These are phyloP conservation scores for Cordyceps tenuipes DNA, from an alignment of 2,329 filamentous ascomycete genomes.

Conservation along the genomic window DNA sequence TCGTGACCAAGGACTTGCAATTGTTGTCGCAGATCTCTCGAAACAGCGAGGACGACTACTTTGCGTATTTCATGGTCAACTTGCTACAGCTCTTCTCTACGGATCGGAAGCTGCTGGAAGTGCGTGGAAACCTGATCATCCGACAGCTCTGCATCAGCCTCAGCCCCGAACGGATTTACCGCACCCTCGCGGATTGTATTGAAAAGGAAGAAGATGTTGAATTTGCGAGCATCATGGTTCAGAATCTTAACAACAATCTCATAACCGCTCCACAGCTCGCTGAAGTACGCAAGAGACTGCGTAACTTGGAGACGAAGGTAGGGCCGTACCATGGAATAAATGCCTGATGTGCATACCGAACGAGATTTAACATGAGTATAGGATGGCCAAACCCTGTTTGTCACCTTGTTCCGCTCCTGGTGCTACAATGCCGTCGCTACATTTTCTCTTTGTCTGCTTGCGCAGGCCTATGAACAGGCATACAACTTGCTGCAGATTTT, in stretches of 20 bases:
- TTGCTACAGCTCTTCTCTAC: constrained; percentile 92
- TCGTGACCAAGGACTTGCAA: constrained; percentile 90
- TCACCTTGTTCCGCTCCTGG: constrained; percentile 91
- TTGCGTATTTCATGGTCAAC: constrained; percentile 97
- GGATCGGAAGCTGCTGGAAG: constrained; percentile 83
- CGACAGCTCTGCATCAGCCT: constrained; percentile 87
- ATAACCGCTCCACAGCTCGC: constrained; percentile 93
- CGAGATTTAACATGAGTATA: constrained; percentile 23
- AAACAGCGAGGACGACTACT: constrained; percentile 96
- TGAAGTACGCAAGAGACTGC: constrained; percentile 79
- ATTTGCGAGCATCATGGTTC: constrained; percentile 98
- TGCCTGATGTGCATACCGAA: background rate
- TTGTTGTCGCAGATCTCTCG: constrained; percentile 91
- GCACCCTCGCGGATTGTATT: constrained; percentile 89
- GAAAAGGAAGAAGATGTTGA: constrained; percentile 98
- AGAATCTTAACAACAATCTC: constrained; percentile 97
- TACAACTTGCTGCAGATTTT: constrained; percentile 95
- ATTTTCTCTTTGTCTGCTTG: constrained; percentile 89
- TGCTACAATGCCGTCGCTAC: constrained; percentile 98
- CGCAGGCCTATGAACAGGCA: constrained; percentile 95
- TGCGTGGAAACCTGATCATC: constrained; percentile 90
- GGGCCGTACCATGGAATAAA: background rate
- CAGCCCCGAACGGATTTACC: constrained; percentile 90
- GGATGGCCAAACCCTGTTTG: constrained; percentile 94
- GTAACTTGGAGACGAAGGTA: constrained; percentile 83